Conservation (phyloP, 768 basidiomycete genomes). For the Omphalotus guepiniiformis region DNA sequence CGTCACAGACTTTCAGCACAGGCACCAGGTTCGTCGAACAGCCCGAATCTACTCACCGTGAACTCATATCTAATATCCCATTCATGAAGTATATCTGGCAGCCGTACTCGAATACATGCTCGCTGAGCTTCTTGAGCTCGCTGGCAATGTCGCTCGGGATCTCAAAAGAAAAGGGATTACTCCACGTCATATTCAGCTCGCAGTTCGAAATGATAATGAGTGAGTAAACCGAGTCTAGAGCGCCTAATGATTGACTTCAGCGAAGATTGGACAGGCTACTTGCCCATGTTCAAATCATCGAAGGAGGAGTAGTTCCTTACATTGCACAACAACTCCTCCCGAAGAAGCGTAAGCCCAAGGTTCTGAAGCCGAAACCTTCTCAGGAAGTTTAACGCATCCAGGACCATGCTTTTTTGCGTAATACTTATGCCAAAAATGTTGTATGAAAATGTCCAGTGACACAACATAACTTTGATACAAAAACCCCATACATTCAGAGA, state of each 20-base stretch:
- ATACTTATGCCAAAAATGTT: no score
- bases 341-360: constrained; percentile 13
- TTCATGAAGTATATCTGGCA: constrained; percentile 64
- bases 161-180: constrained; percentile 83
- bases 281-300: neutral
- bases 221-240: neutral
- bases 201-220: constrained; percentile 10
- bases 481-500: no score
- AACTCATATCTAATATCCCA: neutral
- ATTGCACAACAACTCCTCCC: constrained; percentile 49
- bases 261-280: neutral
- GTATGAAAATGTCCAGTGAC: no score
- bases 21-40: neutral
- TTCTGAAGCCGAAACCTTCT: neutral
- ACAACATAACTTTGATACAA: no score
- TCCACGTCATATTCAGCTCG: constrained; percentile 30
- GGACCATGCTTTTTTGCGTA: neutral
- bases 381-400: neutral
- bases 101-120: constrained; percentile 85
- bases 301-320: constrained; percentile 40
- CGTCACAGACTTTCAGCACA: neutral
- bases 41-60: neutral
- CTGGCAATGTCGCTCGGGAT: constrained; percentile 75
- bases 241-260: neutral
- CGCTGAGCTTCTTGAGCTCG: constrained; percentile 84